A percentile compares a stretch with the other conserved stretches of the same genome.
phyloP scores from a whole-genome alignment of 2,329 filamentous ascomycete species.

The Cladobotryum protrusum region DNA sequence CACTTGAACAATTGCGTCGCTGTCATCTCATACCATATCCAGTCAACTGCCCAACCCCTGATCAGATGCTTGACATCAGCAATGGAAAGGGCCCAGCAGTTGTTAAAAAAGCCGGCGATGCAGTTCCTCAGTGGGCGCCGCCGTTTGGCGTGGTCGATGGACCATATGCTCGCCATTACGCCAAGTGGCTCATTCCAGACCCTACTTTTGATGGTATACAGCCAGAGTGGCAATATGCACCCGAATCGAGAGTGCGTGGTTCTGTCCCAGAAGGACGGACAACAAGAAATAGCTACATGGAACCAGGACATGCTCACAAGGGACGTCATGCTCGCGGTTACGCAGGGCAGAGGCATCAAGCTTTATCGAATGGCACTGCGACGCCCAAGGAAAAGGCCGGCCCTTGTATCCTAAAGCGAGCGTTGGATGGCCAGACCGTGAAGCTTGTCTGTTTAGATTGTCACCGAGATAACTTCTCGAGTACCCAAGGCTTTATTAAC shows the following conservation, averaged over 20 bases:
- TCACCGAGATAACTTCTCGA: constrained; percentile 84
- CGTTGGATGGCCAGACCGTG: constrained; percentile 71
- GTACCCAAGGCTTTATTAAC: constrained; percentile 98
- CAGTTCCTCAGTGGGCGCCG: constrained; percentile 69
- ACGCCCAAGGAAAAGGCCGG: constrained; percentile 74
- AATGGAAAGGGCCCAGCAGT: constrained; percentile 68
- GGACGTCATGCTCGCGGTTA: constrained; percentile 43
- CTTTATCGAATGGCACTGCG: constrained; percentile 64
- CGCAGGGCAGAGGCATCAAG: constrained; percentile 58
- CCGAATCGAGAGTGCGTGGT: constrained; percentile 39
- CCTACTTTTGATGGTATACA: constrained; percentile 71
- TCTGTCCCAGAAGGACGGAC: constrained; percentile 61
- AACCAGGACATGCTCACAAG: constrained; percentile 38
- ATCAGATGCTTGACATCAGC: constrained; percentile 64
- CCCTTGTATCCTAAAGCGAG: constrained; percentile 77
- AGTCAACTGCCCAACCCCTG: constrained; percentile 58
- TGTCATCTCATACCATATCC: constrained; percentile 92
- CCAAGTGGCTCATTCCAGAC: constrained; percentile 90
- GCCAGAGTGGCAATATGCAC: constrained; percentile 38
- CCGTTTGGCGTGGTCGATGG: constrained; percentile 89
- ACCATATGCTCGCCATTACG: constrained; percentile 89
- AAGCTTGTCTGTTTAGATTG: constrained; percentile 89
- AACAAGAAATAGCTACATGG: constrained; percentile 64
- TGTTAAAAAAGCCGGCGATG: constrained; percentile 53
- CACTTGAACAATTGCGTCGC: constrained; percentile 86